Conservation (phyloP, 805 yeast species). For the Metschnikowia peoriensis region DNA sequence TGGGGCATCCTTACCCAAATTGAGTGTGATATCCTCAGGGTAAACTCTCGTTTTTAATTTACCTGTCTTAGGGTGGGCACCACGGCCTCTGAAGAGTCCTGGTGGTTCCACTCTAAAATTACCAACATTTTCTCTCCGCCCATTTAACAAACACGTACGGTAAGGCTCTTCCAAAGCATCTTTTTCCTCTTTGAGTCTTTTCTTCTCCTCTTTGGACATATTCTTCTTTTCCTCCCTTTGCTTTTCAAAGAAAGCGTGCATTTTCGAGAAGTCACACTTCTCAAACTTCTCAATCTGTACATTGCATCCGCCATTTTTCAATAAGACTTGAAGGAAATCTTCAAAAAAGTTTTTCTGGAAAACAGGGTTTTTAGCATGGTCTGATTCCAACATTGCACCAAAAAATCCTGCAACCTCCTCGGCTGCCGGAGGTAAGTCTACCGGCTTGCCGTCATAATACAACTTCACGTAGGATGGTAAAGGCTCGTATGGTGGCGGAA, state of each 20-base stretch:
- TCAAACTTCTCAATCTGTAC: constrained; percentile 49
- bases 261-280: constrained; percentile 75
- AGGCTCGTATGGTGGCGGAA: constrained; percentile 90
- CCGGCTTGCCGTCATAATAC: constrained; percentile 73
- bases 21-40: constrained; percentile 88
- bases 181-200: constrained; percentile 63
- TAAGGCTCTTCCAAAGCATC: constrained; percentile 77
- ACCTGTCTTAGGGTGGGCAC: constrained; percentile 96
- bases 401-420: constrained; percentile 97
- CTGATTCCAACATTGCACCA: constrained; percentile 84
- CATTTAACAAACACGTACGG: constrained; percentile 78
- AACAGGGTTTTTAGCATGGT: constrained; percentile 82
- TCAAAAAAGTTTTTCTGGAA: constrained; percentile 84
- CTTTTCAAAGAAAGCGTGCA: constrained; percentile 67
- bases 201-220: constrained; percentile 72
- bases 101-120: constrained; percentile 96
- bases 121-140: constrained; percentile 88
- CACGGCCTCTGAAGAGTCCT: constrained; percentile 92
- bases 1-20: constrained; percentile 67
- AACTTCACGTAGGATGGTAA: constrained; percentile 75
- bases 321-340: constrained; percentile 69
- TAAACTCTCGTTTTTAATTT: constrained; percentile 78
- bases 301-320: constrained; percentile 65
- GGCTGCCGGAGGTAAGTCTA: constrained; percentile 71
- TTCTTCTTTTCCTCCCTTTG: constrained; percentile 70